Evolutionary conservation across 768 basidiomycete genomes (phyloP).

Genomic region (Tubosaeta sp.): DNA sequence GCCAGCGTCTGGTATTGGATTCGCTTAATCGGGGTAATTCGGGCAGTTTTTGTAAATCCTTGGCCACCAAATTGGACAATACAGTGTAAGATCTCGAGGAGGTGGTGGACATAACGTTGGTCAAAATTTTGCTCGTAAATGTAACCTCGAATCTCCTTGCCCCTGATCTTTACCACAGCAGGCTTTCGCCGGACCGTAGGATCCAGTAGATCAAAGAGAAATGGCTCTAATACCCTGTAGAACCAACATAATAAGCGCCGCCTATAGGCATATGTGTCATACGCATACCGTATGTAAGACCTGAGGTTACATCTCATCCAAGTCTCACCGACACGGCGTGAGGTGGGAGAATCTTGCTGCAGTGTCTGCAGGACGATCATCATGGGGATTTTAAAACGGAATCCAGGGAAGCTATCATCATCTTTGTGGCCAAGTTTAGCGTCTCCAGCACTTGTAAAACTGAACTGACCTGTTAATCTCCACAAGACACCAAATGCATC

Average conservation of each 20-base stretch:
- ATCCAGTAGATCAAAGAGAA: constrained; percentile 73
- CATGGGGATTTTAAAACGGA: constrained; percentile 79
- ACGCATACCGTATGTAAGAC: constrained; percentile 76
- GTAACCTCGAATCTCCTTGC: constrained; percentile 63
- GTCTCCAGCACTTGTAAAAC: neutral
- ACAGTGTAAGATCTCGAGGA: constrained; percentile 72
- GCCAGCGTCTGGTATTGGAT: constrained; percentile 61
- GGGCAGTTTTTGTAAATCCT: constrained; percentile 75
- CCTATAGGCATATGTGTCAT: neutral
- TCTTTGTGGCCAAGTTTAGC: constrained; percentile 41
- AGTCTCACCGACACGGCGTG: constrained; percentile 82
- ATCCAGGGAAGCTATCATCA: constrained; percentile 77
- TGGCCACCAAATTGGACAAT: constrained; percentile 87
- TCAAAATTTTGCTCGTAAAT: constrained; percentile 75
- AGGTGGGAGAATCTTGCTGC: constrained; percentile 65
- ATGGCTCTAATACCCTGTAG: constrained; percentile 81
- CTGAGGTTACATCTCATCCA: constrained; percentile 96
- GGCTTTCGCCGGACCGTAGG: constrained; percentile 56
- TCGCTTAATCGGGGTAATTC: constrained; percentile 57
- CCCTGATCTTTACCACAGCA: constrained; percentile 49
- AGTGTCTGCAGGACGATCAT: constrained; percentile 83
- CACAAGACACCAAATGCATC: constrained; percentile 92
- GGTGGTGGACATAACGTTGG: constrained; percentile 64
- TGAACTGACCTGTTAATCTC: constrained; percentile 70
- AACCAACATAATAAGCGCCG: neutral